These are phyloP conservation scores for Apophysomyces trapeziformis DNA, from an alignment of 371 early-diverging fungal genomes.

Conservation along the genomic window DNA sequence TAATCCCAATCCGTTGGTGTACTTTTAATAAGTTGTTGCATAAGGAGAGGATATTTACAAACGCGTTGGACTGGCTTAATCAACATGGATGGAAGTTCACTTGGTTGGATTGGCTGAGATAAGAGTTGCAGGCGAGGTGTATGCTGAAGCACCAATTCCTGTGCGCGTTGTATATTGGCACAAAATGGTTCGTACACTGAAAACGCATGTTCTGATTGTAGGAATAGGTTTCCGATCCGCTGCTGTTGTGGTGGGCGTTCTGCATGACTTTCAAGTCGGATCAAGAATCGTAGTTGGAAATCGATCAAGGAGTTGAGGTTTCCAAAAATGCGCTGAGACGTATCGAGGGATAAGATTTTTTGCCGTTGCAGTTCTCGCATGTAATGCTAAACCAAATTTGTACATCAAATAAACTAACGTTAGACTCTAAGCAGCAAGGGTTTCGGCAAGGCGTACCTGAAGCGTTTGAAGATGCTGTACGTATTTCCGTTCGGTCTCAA, in stretches of 20 bases:
- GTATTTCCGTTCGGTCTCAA: constrained; percentile 36
- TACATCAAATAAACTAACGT: neutral
- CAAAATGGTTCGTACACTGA: constrained; percentile 93
- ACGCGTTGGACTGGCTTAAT: constrained; percentile 97
- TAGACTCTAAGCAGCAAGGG: neutral
- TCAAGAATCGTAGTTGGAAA: constrained; percentile 92
- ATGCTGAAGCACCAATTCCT: constrained; percentile 54
- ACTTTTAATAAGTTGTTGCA: constrained; percentile 83
- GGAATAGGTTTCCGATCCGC: constrained; percentile 82
- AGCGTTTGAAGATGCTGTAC: constrained; percentile 15
- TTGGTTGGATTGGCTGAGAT: constrained; percentile 73
- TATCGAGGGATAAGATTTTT: constrained; percentile 71
- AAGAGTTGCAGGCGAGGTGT: constrained; percentile 38
- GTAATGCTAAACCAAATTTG: constrained; percentile 12
- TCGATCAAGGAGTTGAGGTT: constrained; percentile 93
- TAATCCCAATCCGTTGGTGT: constrained; percentile 70
- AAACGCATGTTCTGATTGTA: constrained; percentile 84
- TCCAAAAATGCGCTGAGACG: constrained; percentile 81
- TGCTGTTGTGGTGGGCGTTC: constrained; percentile 72
- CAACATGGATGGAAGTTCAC: constrained; percentile 84
- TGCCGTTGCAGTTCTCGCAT: constrained; percentile 48
- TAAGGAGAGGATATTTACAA: constrained; percentile 92
- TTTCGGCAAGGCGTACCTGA: neutral
- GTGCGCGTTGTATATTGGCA: constrained; percentile 85
- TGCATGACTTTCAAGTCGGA: constrained; percentile 85